Evolutionary conservation across 169 alveolate genomes (phyloP).

Genomic region (Nephromyces sp.): DNA sequence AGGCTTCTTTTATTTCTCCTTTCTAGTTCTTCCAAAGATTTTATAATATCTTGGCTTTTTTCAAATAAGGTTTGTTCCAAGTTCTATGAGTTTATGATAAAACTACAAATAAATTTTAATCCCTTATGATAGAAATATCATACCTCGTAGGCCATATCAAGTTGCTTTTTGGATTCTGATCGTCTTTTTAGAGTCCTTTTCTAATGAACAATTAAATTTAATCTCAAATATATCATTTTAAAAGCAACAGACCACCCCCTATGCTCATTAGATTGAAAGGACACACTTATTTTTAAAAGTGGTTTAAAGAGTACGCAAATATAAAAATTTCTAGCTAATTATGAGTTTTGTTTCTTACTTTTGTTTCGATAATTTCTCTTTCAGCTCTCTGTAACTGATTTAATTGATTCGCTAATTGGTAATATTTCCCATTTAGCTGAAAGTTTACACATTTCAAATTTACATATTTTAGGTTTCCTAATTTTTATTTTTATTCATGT

Average conservation of each 20-base stretch:
- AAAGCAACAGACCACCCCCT: neutral
- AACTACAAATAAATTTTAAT: neutral
- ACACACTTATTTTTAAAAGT: neutral
- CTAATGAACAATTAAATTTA: neutral
- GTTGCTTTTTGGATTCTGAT: no score
- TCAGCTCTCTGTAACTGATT: neutral
- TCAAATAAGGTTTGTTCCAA: neutral
- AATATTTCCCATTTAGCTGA: neutral
- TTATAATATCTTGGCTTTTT: neutral
- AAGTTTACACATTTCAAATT: neutral
- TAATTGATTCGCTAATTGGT: neutral
- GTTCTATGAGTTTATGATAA: neutral
- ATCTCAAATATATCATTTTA: neutral
- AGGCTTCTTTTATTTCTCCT: no score
- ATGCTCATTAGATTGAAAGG: neutral
- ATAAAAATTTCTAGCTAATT: neutral
- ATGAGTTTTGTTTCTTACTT: neutral
- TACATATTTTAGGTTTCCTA: neutral
- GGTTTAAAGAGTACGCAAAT: neutral
- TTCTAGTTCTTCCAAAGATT: neutral
- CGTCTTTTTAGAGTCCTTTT: neutral
- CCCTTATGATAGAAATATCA: neutral
- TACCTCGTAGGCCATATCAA: no score
- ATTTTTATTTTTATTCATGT: neutral
- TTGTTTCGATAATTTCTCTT: neutral